Percentiles rank a stretch among this genome's conserved stretches.
These are phyloP conservation scores for Bimuria novae-zelandiae DNA, from an alignment of 2,329 filamentous ascomycete genomes.

Conservation along the genomic window DNA sequence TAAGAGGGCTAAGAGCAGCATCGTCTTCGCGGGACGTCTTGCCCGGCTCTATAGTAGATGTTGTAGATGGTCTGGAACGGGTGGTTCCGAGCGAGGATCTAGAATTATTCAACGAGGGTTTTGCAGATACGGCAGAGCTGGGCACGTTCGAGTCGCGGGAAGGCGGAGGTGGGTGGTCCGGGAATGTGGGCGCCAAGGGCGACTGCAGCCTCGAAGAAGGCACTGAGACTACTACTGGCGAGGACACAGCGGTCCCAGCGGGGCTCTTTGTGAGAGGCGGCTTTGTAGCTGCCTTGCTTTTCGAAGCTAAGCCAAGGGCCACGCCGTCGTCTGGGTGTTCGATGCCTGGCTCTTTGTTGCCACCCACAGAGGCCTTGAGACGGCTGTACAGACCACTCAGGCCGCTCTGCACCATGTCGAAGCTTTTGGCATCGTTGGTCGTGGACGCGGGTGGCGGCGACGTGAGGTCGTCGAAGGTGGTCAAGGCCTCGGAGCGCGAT, in stretches of 20 bases:
- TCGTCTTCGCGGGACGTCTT: conserved; percentile 32
- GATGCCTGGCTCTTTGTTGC: conserved; percentile 57
- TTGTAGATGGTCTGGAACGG: conserved; percentile 36
- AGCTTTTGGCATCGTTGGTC: conserved; percentile 68
- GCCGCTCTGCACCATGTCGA: conserved; percentile 81
- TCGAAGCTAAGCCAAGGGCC: conserved; percentile 24
- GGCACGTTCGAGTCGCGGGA: conserved; percentile 42
- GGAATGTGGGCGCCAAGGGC: conserved; percentile 42
- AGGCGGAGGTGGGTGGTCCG: conserved; percentile 37
- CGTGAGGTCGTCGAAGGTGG: conserved; percentile 92
- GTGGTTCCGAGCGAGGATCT: conserved; percentile 33
- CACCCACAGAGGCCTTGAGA: conserved; percentile 80
- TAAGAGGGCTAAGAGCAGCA: conserved; percentile 33
- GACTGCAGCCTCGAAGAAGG: conserved; percentile 46
- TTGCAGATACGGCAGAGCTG: conserved; percentile 32
- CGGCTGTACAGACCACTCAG: conserved; percentile 88
- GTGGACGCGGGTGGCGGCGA: conserved; percentile 65
- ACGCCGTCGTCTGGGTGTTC: conserved; percentile 33
- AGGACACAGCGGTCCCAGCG: conserved; percentile 37
- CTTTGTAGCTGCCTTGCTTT: conserved; percentile 21
- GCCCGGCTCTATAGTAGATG: conserved; percentile 26
- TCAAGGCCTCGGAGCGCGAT: conserved; percentile 82
- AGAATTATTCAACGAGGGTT: conserved; percentile 39
- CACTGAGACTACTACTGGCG: conserved; percentile 42
- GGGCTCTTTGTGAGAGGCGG: conserved; percentile 29